These are phyloP conservation scores for Selenicereus undatus DNA, from an alignment of 148 eudicot genomes.

Conservation along the genomic window DNA sequence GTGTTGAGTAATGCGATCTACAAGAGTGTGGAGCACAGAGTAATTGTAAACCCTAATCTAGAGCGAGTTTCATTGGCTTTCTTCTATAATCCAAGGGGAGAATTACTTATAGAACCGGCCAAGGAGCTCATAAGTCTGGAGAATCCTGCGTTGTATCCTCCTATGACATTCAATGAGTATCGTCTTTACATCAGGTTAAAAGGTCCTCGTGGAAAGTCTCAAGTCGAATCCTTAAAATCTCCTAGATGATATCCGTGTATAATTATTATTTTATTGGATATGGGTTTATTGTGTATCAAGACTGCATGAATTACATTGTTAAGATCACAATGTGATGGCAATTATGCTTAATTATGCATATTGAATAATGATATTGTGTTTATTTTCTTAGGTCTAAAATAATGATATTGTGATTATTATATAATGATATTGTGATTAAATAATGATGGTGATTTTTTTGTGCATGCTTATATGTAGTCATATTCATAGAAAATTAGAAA, in stretches of 20 bases:
- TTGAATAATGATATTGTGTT: too few species aligned
- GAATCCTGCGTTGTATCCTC: constrained; percentile 53
- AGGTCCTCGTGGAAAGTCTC: constrained; percentile 77
- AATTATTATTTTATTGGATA: too few species aligned
- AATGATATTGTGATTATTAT: too few species aligned
- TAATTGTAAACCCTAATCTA: constrained; percentile 19
- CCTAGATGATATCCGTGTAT: constrained; percentile 4
- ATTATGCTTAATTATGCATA: too few species aligned
- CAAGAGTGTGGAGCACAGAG: constrained; percentile 69
- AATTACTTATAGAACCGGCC: constrained; percentile 51
- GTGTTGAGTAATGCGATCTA: constrained; percentile 72
- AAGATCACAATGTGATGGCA: too few species aligned
- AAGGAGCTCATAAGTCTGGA: constrained; percentile 47
- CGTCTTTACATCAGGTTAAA: constrained; percentile 13
- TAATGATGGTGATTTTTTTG: too few species aligned
- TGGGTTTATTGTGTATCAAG: too few species aligned
- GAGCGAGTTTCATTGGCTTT: constrained; percentile 74
- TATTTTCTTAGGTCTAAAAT: too few species aligned
- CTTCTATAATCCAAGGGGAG: constrained; percentile 79
- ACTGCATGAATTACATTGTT: too few species aligned
- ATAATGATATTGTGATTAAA: too few species aligned
- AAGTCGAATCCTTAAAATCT: constrained; percentile 56
- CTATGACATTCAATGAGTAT: constrained; percentile 15
- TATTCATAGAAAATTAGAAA: too few species aligned
- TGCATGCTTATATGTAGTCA: too few species aligned